Evolutionary conservation across 805 yeast species (phyloP).

Genomic region (Ogataea pilisensis): DNA sequence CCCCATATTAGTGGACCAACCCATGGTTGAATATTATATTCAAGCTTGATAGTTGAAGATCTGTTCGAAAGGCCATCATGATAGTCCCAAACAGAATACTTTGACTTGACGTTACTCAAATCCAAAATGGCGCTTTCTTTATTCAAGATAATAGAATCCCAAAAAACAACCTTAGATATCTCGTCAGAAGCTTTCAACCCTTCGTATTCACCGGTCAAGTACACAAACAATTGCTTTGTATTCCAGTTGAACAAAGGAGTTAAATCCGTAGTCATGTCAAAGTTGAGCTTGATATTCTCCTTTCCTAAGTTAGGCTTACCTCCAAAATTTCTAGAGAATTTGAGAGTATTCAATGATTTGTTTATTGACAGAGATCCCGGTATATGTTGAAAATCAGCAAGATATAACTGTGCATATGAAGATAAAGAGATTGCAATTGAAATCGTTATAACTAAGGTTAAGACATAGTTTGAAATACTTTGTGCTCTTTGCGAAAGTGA

Average conservation of each 20-base stretch:
- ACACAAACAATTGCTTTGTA: conserved; percentile 92
- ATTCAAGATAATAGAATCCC: conserved; percentile 78
- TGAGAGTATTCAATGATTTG: conserved; percentile 21
- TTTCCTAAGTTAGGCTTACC: conserved; percentile 61
- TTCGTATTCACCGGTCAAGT: conserved; percentile 79
- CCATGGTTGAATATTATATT: conserved; percentile 92
- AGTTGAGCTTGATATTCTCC: conserved; percentile 67
- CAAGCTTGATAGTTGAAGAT: conserved; percentile 64
- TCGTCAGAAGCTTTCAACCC: conserved; percentile 36
- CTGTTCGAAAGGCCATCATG: conserved; percentile 57
- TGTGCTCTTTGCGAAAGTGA: conserved; percentile 34
- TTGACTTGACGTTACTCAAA: conserved; percentile 52
- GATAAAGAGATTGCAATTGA: conserved; percentile 44
- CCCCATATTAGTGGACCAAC: conserved; percentile 80
- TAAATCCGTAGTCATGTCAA: conserved; percentile 74
- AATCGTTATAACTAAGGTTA: conserved; percentile 47
- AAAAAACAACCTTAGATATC: conserved; percentile 63
- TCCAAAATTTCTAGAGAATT: conserved; percentile 42
- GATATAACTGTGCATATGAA: conserved; percentile 46
- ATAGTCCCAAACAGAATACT: conserved; percentile 87
- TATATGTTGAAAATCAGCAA: conserved; percentile 40
- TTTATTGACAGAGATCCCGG: conserved; percentile 21
- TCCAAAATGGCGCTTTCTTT: conserved; percentile 55
- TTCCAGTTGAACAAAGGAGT: conserved; percentile 90
- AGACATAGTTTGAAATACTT: conserved; percentile 47